Conservation (phyloP, 495 filamentous ascomycete genomes). For the Penicillium antarcticum region DNA sequence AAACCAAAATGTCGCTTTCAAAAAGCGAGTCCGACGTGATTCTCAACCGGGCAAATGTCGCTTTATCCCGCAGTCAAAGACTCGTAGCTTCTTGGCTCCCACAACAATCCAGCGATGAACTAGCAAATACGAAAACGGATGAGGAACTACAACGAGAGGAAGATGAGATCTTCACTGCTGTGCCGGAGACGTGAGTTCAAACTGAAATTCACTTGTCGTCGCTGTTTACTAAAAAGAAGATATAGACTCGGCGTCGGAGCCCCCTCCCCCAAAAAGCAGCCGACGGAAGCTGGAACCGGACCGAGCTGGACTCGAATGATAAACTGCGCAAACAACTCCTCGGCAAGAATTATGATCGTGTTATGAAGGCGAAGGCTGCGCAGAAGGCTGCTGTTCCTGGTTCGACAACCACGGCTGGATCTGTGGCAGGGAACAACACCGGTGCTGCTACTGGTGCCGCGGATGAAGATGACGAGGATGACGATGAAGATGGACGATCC, state of each 20-base stretch:
- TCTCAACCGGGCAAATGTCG: constrained; percentile 48
- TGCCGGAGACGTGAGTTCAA: constrained; percentile 47
- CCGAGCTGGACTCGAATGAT: constrained; percentile 41
- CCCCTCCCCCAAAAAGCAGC: constrained; percentile 37
- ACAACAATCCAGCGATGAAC: constrained; percentile 38
- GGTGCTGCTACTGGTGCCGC: constrained; percentile 7
- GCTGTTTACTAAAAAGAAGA: neutral
- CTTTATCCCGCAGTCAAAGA: constrained; percentile 48
- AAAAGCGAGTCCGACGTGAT: constrained; percentile 45
- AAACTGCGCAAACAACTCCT: constrained; percentile 47
- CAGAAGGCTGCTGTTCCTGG: constrained; percentile 7
- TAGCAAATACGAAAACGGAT: constrained; percentile 38
- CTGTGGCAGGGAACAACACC: neutral
- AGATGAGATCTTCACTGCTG: constrained; percentile 49
- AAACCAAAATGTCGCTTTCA: constrained; percentile 29
- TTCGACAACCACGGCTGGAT: neutral
- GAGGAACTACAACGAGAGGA: constrained; percentile 45
- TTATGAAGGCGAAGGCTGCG: constrained; percentile 28
- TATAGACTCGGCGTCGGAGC: constrained; percentile 47
- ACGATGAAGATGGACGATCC: constrained; percentile 61
- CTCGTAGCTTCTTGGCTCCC: constrained; percentile 54
- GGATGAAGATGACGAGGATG: constrained; percentile 43
- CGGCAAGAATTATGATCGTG: constrained; percentile 42
- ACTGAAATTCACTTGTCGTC: neutral
- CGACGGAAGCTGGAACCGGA: constrained; percentile 38